Conservation (phyloP, 1,284 basidiomycete genomes). For the Rhodotorula sp. region DNA sequence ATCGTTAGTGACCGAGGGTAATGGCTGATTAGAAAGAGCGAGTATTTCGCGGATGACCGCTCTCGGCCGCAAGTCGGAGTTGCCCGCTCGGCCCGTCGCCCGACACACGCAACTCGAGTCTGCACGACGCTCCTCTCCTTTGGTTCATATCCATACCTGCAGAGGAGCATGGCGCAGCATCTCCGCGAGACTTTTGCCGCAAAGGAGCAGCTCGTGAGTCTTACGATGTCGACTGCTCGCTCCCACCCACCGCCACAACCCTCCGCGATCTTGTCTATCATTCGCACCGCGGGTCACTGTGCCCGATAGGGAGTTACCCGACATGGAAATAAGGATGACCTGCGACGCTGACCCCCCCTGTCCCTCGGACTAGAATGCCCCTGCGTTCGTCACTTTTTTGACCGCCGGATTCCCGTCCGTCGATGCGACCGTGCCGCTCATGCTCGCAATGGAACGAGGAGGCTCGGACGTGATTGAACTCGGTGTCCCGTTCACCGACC, state of each 20-base stretch:
- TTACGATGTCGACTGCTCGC: background rate
- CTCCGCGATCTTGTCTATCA: background rate
- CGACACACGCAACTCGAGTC: too few species aligned
- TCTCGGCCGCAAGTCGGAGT: too few species aligned
- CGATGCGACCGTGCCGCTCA: slow-evolving; percentile 76
- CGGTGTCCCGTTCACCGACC: slow-evolving; percentile 94
- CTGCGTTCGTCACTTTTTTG: slow-evolving; percentile 64
- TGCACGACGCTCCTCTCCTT: too few species aligned
- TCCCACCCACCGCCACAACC: background rate
- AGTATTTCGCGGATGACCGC: too few species aligned
- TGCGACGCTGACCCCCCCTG: background rate
- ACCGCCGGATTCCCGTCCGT: slow-evolving; percentile 83
- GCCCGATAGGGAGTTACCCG: too few species aligned
- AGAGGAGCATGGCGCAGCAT: slow-evolving; percentile 28
- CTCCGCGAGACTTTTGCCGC: slow-evolving; percentile 57
- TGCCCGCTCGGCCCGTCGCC: too few species aligned
- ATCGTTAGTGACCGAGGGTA: too few species aligned
- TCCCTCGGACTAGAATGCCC: slow-evolving; percentile 32
- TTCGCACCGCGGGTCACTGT: background rate
- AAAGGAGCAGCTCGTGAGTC: slow-evolving; percentile 64
- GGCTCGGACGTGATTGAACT: slow-evolving; percentile 95
- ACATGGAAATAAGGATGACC: background rate
- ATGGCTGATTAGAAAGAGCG: too few species aligned
- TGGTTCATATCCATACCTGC: too few species aligned
- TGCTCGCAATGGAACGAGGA: slow-evolving; percentile 87